Evolutionary conservation across 345 rosid species (phyloP).

Genomic region (Ceriops tagal): DNA sequence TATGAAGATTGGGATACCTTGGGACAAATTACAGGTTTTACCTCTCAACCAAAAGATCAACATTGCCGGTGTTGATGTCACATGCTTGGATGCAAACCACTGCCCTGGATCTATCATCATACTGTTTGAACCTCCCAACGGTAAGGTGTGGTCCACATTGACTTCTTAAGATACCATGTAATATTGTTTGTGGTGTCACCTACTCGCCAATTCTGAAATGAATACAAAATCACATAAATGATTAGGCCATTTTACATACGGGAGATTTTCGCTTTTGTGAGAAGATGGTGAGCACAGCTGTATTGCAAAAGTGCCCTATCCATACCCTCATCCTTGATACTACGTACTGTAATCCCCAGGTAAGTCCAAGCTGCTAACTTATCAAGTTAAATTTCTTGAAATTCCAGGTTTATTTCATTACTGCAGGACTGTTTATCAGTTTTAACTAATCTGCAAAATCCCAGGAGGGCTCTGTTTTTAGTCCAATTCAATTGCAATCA

Average conservation of each 20-base stretch:
- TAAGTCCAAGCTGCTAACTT: slow-evolving; percentile 22
- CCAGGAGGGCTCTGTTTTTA: too few relatives aligned
- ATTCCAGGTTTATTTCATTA: not conserved
- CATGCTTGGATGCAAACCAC: slow-evolving; percentile 92
- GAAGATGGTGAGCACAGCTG: slow-evolving; percentile 45
- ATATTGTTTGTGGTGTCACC: slow-evolving; percentile 11
- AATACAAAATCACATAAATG: not conserved
- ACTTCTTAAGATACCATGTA: slow-evolving; percentile 9
- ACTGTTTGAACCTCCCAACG: slow-evolving; percentile 81
- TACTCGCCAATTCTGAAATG: slow-evolving; percentile 11
- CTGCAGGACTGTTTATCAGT: not conserved
- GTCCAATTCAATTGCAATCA: too few relatives aligned
- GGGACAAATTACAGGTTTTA: slow-evolving; percentile 71
- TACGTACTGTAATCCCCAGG: slow-evolving; percentile 95
- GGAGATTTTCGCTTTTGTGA: slow-evolving; percentile 87
- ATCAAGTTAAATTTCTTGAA: not conserved
- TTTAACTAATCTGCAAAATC: not conserved
- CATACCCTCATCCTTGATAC: slow-evolving; percentile 92
- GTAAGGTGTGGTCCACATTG: slow-evolving; percentile 61
- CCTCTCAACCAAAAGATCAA: slow-evolving; percentile 64
- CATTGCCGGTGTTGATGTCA: slow-evolving; percentile 61
- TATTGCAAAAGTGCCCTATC: slow-evolving; percentile 39
- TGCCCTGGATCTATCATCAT: slow-evolving; percentile 90
- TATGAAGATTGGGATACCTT: slow-evolving; percentile 80
- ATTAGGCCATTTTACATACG: slow-evolving; percentile 77